Evolutionary conservation across 805 yeast species (phyloP), one percentile per base, ranked within the genome.

Genomic region (Torulaspora microellipsoides): DNA sequence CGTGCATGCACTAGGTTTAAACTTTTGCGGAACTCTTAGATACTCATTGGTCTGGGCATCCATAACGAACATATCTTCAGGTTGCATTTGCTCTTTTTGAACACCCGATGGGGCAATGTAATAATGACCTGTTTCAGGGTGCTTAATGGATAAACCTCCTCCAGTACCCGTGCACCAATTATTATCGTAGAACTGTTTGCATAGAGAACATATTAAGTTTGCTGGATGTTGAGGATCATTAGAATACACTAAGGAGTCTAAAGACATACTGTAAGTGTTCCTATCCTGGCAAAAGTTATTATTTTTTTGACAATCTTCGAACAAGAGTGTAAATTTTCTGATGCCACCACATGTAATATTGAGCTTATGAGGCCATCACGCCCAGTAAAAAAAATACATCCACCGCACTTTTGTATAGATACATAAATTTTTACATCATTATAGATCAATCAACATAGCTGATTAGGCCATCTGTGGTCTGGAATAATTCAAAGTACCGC

Each of bases 101-200:
- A 90, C 95, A 1, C 97, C 97, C n/a, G 95, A 85, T 4, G 98
- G 97, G 0, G 97, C 95, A 32, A 90, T 74, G 62, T 75, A 90
- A 13, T 86, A 77, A 15, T 68, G 56, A 47, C 78, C 72, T 1
- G 72, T 75, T 2, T 75, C 72, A 8, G 49, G 48, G 34, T 56
- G 58, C 46, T 58, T 64, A 38, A 90, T 83, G 27, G 95, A 84
- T 55, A 91, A 83, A 3, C 97, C 97, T 27, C 97, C 98, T 2
- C 96, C 97, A 1, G 98, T 91, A 2, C 97, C 97, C 0, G 96
- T 82, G 54, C 87, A 91, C 96, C 96, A 89, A 39, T 85, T 83
- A 58, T 84, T 83, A 53, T 77, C 72, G 62, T 84, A 91, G 60
- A 91, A 87, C 13, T 76, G 67, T 40, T 77, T 71, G 61, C 96